Conservation (phyloP, 495 filamentous ascomycete genomes). For the Penicillium nucicola region DNA sequence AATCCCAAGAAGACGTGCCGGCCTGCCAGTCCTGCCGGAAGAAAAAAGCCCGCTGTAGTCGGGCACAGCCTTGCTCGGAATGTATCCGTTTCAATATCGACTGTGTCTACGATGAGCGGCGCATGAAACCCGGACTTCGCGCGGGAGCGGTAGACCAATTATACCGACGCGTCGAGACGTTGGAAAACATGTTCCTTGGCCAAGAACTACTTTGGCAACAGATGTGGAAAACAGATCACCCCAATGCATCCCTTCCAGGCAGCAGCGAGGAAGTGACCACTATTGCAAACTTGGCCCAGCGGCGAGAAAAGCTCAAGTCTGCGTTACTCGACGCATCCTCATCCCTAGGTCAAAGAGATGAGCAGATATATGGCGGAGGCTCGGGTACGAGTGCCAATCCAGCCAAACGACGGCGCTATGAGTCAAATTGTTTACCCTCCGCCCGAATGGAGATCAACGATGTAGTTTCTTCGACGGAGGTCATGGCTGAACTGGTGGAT, state of each 20-base stretch:
- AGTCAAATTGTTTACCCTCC: background rate
- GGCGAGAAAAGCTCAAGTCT: constrained; percentile 8
- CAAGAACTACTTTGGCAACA: constrained; percentile 27
- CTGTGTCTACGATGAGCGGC: constrained; percentile 36
- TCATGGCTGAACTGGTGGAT: constrained; percentile 21
- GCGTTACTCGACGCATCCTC: background rate
- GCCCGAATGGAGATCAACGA: too few species aligned
- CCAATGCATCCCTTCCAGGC: constrained; percentile 2
- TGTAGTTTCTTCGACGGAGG: constrained; percentile 6
- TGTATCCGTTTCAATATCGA: constrained; percentile 28
- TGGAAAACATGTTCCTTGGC: constrained; percentile 32
- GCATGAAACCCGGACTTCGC: constrained; percentile 34
- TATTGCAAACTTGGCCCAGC: constrained; percentile 1
- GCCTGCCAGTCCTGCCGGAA: constrained; percentile 40
- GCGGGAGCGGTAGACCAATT: constrained; percentile 41
- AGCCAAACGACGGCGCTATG: constrained; percentile 3
- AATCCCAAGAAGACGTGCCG: constrained; percentile 17
- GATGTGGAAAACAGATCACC: constrained; percentile 12
- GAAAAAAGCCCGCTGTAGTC: constrained; percentile 40
- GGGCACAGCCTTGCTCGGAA: constrained; percentile 37
- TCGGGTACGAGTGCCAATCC: background rate
- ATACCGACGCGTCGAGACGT: constrained; percentile 30
- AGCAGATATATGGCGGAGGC: background rate
- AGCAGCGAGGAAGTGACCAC: background rate
- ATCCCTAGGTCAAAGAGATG: background rate